Percentiles rank a stretch among this genome's conserved stretches.
Evolutionary conservation across 2,329 filamentous ascomycete genomes (phyloP).

Genomic region (Neopestalotiopsis rosae): DNA sequence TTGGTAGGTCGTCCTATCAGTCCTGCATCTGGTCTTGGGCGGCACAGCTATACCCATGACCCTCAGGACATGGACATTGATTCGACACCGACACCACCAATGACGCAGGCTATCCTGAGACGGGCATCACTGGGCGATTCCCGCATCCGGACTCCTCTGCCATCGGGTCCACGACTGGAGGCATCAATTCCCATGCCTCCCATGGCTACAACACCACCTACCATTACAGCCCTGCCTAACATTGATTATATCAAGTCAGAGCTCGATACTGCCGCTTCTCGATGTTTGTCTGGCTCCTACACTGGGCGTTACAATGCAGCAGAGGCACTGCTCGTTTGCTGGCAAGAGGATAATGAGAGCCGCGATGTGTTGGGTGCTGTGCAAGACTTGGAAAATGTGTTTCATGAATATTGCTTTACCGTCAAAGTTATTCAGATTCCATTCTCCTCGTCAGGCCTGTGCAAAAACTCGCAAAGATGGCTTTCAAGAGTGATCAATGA

Average conservation of each 20-base stretch:
- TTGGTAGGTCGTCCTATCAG: constrained; percentile 51
- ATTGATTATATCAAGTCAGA: constrained; percentile 58
- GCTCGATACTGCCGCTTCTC: constrained; percentile 55
- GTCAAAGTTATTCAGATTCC: constrained; percentile 57
- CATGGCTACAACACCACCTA: constrained; percentile 29
- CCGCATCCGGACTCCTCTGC: constrained; percentile 60
- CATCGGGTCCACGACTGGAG: constrained; percentile 60
- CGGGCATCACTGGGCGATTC: constrained; percentile 50
- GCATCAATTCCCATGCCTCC: constrained; percentile 48
- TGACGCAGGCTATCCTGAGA: constrained; percentile 32
- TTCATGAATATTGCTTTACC: constrained; percentile 58
- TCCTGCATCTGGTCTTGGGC: constrained; percentile 46
- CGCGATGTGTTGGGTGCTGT: constrained; percentile 45
- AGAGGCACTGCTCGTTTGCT: constrained; percentile 58
- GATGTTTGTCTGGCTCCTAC: constrained; percentile 54
- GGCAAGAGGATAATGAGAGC: constrained; percentile 62
- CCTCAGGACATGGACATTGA: constrained; percentile 64
- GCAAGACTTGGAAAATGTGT: constrained; percentile 54
- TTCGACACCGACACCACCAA: constrained; percentile 37
- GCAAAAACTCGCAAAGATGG: constrained; percentile 58
- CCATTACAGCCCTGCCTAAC: constrained; percentile 45
- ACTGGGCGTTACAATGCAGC: constrained; percentile 60
- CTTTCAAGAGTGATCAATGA: constrained; percentile 55
- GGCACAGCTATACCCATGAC: constrained; percentile 49
- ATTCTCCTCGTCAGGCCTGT: constrained; percentile 47